phyloP scores from a whole-genome alignment of 2,329 filamentous ascomycete genomes.

The Microcyclospora tardicrescens region DNA sequence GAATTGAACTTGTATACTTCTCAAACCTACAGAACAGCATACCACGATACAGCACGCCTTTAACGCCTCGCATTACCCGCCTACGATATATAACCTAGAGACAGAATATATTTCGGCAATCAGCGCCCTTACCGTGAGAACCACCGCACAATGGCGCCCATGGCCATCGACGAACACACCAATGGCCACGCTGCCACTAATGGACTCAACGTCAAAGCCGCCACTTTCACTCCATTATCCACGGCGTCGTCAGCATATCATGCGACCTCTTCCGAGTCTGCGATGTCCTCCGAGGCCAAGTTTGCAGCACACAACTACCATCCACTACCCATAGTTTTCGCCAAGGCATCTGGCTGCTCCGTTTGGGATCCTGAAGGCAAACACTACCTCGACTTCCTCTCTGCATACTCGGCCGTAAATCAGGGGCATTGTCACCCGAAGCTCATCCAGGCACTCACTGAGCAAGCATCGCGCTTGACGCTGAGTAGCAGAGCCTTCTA shows the following conservation, averaged over 20 bases:
- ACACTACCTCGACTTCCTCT: conserved; percentile 95
- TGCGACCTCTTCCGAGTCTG: conserved; percentile 61
- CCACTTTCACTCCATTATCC: conserved; percentile 27
- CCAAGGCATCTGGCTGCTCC: conserved; percentile 67
- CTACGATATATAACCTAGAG: no score
- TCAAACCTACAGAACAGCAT: background rate
- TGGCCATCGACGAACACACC: conserved; percentile 18
- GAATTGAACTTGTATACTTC: background rate
- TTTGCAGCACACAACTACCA: conserved; percentile 98
- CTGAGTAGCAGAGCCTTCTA: conserved; percentile 92
- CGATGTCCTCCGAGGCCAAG: conserved; percentile 68
- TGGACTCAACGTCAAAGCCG: conserved; percentile 27
- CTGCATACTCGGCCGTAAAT: conserved; percentile 95
- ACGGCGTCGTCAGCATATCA: conserved; percentile 45
- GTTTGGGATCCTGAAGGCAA: conserved; percentile 91
- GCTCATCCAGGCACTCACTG: conserved; percentile 75
- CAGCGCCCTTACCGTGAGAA: background rate
- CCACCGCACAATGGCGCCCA: conserved; percentile 23
- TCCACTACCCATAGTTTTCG: conserved; percentile 86
- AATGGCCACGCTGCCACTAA: conserved; percentile 13
- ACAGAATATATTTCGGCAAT: no score
- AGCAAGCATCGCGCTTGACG: conserved; percentile 80
- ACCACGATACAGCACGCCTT: background rate
- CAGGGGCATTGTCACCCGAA: conserved; percentile 97
- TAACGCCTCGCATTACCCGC: background rate